Base-by-base conservation (phyloP, 2,329 filamentous ascomycete species). In the Trichoderma sp. region DNA sequence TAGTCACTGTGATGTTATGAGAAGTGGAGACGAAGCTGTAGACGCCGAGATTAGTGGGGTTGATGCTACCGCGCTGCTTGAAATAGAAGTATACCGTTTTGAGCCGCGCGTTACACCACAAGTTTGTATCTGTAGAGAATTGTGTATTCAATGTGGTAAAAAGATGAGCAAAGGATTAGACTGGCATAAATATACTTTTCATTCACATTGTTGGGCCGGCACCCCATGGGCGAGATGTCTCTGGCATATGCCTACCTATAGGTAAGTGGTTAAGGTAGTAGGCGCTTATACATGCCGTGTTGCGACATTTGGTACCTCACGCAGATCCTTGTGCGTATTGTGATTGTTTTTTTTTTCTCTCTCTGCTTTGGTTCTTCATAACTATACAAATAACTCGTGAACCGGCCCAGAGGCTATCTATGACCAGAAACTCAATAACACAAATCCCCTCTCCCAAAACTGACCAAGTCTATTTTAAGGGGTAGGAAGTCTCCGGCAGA, bases 401-500 rank as follows among this genome's bases (percentile, higher is more conserved):
- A 34, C 26, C 43, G 32, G 43, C 55, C 16, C 32, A 66, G n/a
- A 63, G 24, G 51, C 46, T 39, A 14, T 68, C 55, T 68, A 55
- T 66, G 18, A 21, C 55, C 54, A 46, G 46, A 43, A 46, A 43
- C 30, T 58, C 61, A 64, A 34, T 52, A 59, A 30, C 32, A 37
- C 37, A 43, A 26, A 55, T 60, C 65, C 59, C 43, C 65, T 34
- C 34, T 39, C 18, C 52, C 68, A 59, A 58, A 59, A 58, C 70
- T 10, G 54, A 24, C 55, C 26, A 39, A n/a, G n/a, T 68, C 81
- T 77, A 85, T 79, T 82, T 86, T 68, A 98, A 86, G 49, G 95
- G 95, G 80, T 96, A 97, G 71, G 92, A 89, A 21, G 92, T 94
- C 73, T 88, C 83, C 34, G 93, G 91, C 18, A 95, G 86, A 68